Percentiles rank a stretch among this genome's conserved stretches.
These are phyloP conservation scores for Blastobotrys capitulatus DNA, from an alignment of 1,139 yeast genomes.

Conservation along the genomic window DNA sequence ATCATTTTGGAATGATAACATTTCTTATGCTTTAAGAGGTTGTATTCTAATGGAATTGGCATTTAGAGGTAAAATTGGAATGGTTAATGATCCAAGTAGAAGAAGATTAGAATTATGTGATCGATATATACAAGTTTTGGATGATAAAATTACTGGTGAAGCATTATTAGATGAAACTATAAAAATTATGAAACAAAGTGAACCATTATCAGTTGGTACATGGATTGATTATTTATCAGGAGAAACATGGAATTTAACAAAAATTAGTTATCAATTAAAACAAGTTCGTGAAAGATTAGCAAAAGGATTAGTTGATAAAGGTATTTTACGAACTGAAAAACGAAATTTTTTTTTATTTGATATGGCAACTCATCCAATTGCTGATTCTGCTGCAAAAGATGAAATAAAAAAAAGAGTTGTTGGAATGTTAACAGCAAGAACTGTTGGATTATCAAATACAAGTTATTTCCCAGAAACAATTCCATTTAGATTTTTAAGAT, in stretches of 20 bases:
- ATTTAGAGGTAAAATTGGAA: slow-evolving; percentile 78
- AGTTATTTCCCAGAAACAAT: slow-evolving; percentile 57
- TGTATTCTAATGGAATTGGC: slow-evolving; percentile 90
- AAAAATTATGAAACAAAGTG: slow-evolving; percentile 82
- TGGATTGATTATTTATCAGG: slow-evolving; percentile 94
- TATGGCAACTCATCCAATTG: slow-evolving; percentile 98
- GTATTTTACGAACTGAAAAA: slow-evolving; percentile 92
- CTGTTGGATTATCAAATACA: slow-evolving; percentile 43
- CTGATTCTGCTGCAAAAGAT: slow-evolving; percentile 80
- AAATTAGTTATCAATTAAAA: slow-evolving; percentile 89
- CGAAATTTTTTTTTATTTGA: slow-evolving; percentile 91
- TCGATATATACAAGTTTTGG: slow-evolving; percentile 80
- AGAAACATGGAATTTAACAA: slow-evolving; percentile 96
- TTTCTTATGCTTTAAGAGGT: slow-evolving; percentile 93
- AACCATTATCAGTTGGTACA: slow-evolving; percentile 72
- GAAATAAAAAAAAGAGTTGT: slow-evolving; percentile 68
- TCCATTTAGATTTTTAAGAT: slow-evolving; percentile 66
- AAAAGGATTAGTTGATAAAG: slow-evolving; percentile 95
- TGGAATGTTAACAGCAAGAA: slow-evolving; percentile 64
- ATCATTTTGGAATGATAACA: slow-evolving; percentile 97
- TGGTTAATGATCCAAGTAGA: slow-evolving; percentile 92
- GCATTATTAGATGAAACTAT: slow-evolving; percentile 90
- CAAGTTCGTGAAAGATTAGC: slow-evolving; percentile 96
- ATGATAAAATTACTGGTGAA: slow-evolving; percentile 88
- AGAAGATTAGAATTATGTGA: slow-evolving; percentile 84